Evolutionary conservation across 352 stramenopile species (phyloP), one percentile per base, ranked within the genome.

Genomic region (Phytophthora macrochlamydospora): DNA sequence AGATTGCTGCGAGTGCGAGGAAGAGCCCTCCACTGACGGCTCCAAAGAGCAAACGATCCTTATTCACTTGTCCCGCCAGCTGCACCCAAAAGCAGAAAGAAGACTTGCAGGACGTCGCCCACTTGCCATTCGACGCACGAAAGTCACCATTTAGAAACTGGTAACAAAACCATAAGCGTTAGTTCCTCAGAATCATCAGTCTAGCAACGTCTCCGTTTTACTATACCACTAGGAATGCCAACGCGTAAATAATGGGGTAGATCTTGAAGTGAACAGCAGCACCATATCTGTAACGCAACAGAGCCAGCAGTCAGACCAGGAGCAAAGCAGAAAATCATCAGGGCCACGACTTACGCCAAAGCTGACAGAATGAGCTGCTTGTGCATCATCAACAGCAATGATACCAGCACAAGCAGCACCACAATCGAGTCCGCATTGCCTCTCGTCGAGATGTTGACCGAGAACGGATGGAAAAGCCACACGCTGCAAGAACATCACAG

Each of bases 391-490:
- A 95, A 57, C 30, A 91, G 71, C 29, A 98, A 78, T 7, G 95
- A 93, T 3, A 99, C 65, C 55, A 99, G 76, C 53, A 99, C 95
- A 24, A 99, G 79, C 43, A 96, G 67, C 50, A 92, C 91, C 55
- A 98, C 92, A 52, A 99, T 87, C 44, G 92, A 94, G 75, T 99
- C 98, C 9, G 97, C 90, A 57, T 98, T 99, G 46, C 98, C 98
- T 38, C 98, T 85, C n/a, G 97, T 99, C 58, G 97, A 99, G 70
- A 99, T 99, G 60, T 99, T 99, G 51, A 99, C 95, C 14, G 97
- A 96, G 56, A 99, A 92, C 14, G 98, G 98, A 69, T 99, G 98
- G 60, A 99, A 99, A 14, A 99, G 73, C 97, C 97, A 99, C 28
- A 98, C 68, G 44, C 83, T 89, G 42, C 38, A 31, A 33, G 24